Evolutionary conservation across 2,329 filamentous ascomycete genomes (phyloP), one percentile per base, ranked within the genome.

Genomic region (Pestalotiopsis fici): DNA sequence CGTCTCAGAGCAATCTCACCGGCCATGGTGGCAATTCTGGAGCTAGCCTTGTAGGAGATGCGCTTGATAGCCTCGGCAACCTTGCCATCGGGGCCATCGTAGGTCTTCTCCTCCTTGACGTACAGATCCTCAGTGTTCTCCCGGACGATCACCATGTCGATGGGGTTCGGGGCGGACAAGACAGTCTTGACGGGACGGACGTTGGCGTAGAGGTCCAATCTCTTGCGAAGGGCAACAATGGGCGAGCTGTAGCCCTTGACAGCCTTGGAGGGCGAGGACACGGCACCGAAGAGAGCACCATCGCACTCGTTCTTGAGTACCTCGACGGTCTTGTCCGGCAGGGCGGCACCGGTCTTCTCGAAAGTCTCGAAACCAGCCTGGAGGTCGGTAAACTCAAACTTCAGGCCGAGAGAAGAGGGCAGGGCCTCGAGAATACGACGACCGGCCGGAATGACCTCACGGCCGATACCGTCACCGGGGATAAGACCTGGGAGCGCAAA

Each of bases 91-190:
- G 91, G 85, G 37, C 88, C 89, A 65, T 93, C 88, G 78, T 89
- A 91, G 25, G 94, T 98, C 80, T 86, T 91, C 85, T 99, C 96
- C 80, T 98, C 93, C 85, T 98, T 98, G 75, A 99, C 95, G 82
- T 97, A 97, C 54, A 99, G 88, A 80, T 99, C 96, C 84, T 99
- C 96, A 37, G 96, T 99, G 86, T 99, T 99, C 83, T 99, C 96
- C 72, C 96, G 93, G 66, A 98, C 96, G 76, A 98, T 99, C 76
- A 99, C 96, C 80, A 99, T 91, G 83, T 99, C 96, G 77, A 98
- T 94, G 70, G 92, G 91, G 75, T 86, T 87, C 59, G 81, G 73
- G 65, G 88, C 87, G 39, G 89, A 91, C 70, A 85, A 77, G 70
- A 93, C 89, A 59, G 92, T 92, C 86, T 98, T 98, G 80, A 98